These are phyloP conservation scores for Microsporum canis DNA, from an alignment of 2,329 filamentous ascomycete genomes.

Conservation along the genomic window DNA sequence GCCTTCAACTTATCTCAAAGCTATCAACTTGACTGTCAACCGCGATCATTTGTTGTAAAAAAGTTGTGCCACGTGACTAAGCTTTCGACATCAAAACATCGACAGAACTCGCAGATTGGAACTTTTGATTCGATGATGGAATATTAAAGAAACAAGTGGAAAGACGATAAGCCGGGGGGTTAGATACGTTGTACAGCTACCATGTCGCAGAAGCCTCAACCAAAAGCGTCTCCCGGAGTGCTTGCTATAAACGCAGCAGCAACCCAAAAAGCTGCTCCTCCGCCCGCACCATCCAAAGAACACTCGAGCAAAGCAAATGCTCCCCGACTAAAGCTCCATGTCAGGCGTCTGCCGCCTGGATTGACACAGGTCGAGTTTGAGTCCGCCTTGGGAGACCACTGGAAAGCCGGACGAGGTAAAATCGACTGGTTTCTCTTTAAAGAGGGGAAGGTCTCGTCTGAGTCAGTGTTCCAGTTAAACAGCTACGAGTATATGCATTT, in stretches of 20 bases:
- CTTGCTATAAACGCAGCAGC: slow-evolving; percentile 41
- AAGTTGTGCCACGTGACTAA: too few species aligned
- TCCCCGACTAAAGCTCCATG: slow-evolving; percentile 68
- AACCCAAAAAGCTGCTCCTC: slow-evolving; percentile 23
- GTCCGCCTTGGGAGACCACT: slow-evolving; percentile 60
- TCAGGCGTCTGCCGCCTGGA: slow-evolving; percentile 75
- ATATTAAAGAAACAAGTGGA: too few species aligned
- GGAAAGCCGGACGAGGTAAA: slow-evolving; percentile 68
- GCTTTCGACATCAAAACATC: too few species aligned
- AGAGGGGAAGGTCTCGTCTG: slow-evolving; percentile 66
- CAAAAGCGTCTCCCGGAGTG: slow-evolving; percentile 20
- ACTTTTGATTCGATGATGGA: too few species aligned
- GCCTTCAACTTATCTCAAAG: too few species aligned
- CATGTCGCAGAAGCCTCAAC: neutral
- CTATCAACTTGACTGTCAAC: too few species aligned
- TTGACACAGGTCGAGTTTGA: slow-evolving; percentile 71
- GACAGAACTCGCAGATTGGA: too few species aligned
- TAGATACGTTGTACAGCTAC: neutral
- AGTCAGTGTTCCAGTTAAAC: slow-evolving; percentile 45
- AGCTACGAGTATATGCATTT: neutral
- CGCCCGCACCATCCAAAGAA: slow-evolving; percentile 16
- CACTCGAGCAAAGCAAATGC: slow-evolving; percentile 37
- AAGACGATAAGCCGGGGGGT: too few species aligned
- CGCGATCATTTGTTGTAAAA: too few species aligned
- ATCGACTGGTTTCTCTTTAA: slow-evolving; percentile 73